Percentiles rank a stretch among this genome's conserved stretches.
phyloP scores from a whole-genome alignment of 352 stramenopile species.

The Phytophthora crassamura region DNA sequence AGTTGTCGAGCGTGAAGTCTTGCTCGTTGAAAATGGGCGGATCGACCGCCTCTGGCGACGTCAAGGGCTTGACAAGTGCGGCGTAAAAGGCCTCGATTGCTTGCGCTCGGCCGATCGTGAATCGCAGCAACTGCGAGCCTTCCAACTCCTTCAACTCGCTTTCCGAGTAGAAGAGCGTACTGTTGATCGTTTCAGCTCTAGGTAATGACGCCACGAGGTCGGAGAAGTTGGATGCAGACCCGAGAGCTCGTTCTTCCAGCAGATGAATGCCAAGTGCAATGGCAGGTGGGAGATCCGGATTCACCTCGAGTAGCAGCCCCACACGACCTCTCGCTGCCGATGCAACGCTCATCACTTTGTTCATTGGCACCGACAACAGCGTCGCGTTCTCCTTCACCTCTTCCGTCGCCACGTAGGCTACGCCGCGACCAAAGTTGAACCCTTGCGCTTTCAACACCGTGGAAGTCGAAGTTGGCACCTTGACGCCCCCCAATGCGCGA shows the following conservation, averaged over 20 bases:
- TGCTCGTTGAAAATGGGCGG: conserved; percentile 52
- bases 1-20: conserved; percentile 53
- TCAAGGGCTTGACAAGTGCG: conserved; percentile 44
- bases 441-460: conserved; percentile 35
- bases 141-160: conserved; percentile 41
- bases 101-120: conserved; percentile 33
- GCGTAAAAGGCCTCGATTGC: conserved; percentile 52
- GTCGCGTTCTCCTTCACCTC: conserved; percentile 21
- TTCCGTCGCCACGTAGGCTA: conserved; percentile 33
- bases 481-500: conserved; percentile 11
- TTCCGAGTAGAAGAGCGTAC: conserved; percentile 51
- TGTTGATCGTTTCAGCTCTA: conserved; percentile 31
- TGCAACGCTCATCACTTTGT: conserved; percentile 47
- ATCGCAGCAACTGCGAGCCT: conserved; percentile 49
- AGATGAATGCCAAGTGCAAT: conserved; percentile 54
- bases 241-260: conserved; percentile 52
- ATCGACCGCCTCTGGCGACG: conserved; percentile 42
- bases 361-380: conserved; percentile 43
- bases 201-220: conserved; percentile 42
- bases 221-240: conserved; percentile 48
- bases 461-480: conserved; percentile 7
- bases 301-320: conserved; percentile 45
- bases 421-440: conserved; percentile 58
- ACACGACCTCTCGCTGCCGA: conserved; percentile 43
- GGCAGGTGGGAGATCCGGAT: conserved; percentile 49